Base-by-base conservation (phyloP, 139 green algal genomes). In the Eudorina sp. region DNA sequence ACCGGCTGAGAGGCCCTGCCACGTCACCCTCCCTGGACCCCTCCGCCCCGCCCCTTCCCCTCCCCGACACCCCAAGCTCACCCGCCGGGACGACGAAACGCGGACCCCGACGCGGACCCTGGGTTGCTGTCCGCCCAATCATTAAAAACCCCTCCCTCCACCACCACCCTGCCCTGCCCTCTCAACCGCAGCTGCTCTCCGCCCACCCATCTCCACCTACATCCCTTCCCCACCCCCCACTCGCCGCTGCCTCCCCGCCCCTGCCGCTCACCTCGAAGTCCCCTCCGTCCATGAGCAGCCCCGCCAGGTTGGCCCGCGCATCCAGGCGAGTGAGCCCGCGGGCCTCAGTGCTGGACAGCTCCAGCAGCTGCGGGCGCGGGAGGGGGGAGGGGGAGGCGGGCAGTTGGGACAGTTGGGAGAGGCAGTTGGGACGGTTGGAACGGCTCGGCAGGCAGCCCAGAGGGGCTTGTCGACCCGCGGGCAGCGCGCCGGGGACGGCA, bases 361-460 rank as follows among this genome's bases (percentile, higher is more conserved):
- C 53, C 4, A 84, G 77, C 53, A 84, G 77, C 77, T 84, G 77
- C 77, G 53, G 34, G 34, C n/a, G n/a, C n/a, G 38, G 53, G 51
- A 40, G 34, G 76, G 34, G 19, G 8, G 9, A 36, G 27, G 31
- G 21, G 31, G 51, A 2, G 14, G 46, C n/a, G 29, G 31, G 11
- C 5, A 8, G 72, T 36, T 36, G n/a, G n/a, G n/a, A n/a, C n/a
- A n/a, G n/a, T n/a, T n/a, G n/a, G 11, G 46, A 41, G n/a, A 34
- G 8, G 18, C 5, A 8, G 72, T 36, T 36, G n/a, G n/a, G n/a
- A n/a, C n/a, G n/a, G n/a, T n/a, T n/a, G n/a, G n/a, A n/a, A n/a
- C n/a, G n/a, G n/a, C n/a, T n/a, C n/a, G n/a, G n/a, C n/a, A n/a
- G n/a, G n/a, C n/a, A n/a, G n/a, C n/a, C n/a, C n/a, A n/a, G n/a